These are phyloP conservation scores for Paramecium biaurelia DNA, from an alignment of 73 alveolate species.

Conservation along the genomic window DNA sequence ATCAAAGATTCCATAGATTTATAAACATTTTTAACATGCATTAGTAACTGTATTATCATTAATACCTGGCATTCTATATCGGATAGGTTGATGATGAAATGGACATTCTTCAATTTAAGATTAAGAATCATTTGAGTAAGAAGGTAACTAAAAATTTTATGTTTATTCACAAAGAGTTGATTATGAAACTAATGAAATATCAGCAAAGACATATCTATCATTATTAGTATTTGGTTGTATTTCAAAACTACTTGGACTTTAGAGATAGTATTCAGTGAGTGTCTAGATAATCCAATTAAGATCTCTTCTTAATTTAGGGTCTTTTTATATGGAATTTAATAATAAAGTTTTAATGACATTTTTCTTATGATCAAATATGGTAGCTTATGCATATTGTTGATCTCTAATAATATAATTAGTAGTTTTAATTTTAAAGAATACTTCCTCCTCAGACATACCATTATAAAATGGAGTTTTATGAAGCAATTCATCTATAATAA, in stretches of 20 bases:
- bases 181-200: background rate
- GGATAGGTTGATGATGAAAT: background rate
- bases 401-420: background rate
- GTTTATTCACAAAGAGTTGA: background rate
- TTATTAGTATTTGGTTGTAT: background rate
- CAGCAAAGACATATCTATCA: constrained; percentile 3
- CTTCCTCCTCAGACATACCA: constrained; percentile 23
- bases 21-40: constrained; percentile 29
- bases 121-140: background rate
- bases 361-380: constrained; percentile 10
- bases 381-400: background rate
- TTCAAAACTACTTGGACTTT: background rate
- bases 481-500: constrained; percentile 68
- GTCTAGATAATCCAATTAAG: background rate
- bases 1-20: constrained; percentile 19
- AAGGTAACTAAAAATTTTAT: background rate
- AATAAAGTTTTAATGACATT: background rate
- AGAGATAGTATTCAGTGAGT: background rate
- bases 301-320: constrained; percentile 23
- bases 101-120: constrained; percentile 17
- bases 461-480: constrained; percentile 52
- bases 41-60: background rate
- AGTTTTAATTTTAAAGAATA: background rate
- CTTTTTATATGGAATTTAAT: background rate
- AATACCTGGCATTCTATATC: constrained; percentile 29